Base-by-base conservation (phyloP, 495 filamentous ascomycete species). In the Penicillium goetzii region DNA sequence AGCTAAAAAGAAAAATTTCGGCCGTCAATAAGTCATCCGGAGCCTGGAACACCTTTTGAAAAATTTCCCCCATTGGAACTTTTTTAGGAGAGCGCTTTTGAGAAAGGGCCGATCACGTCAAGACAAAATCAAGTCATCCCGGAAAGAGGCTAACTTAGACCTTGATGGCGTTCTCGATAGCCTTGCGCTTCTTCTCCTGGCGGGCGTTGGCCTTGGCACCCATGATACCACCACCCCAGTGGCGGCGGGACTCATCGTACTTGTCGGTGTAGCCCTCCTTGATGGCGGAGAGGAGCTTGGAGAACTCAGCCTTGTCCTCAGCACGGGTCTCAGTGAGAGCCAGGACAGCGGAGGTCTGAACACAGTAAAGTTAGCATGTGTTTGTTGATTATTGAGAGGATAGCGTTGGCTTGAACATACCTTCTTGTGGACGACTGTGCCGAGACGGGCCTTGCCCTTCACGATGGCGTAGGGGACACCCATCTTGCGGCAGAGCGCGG, bases 171-270 rank as follows among this genome's bases (percentile, higher is more conserved):
- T 77, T 77, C 79, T 97, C 95, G 66, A 95, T 72, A 71, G 92
- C 92, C 88, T 97, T 97, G 84, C 92, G 87, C 86, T 92, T 93
- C 92, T 97, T 98, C 83, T 93, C 91, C 73, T 88, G 89, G 75
- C 89, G 86, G 76, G 91, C 93, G 74, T 91, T 87, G 74, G 96
- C 94, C 90, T 99, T 99, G 78, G 88, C 85, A 70, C 96, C 96
- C 94, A 98, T 97, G 84, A 98, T 97, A 82, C 96, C 96, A 87
- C 96, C 96, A 85, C 96, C 96, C 95, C 96, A 99, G 84, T 93
- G 90, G 78, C 92, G 88, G 82, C 90, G 91, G 74, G 84, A 76
- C 78, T 96, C 92, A 84, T 97, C 92, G 79, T 92, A 90, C 88
- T 96, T 97, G 79, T 95, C 94, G 66, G 88, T 81, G 85, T 97